Percentiles rank a stretch among this genome's conserved stretches.
These are phyloP conservation scores for Tylopilus vinaceipallidus DNA, from an alignment of 768 basidiomycete species.

Conservation along the genomic window DNA sequence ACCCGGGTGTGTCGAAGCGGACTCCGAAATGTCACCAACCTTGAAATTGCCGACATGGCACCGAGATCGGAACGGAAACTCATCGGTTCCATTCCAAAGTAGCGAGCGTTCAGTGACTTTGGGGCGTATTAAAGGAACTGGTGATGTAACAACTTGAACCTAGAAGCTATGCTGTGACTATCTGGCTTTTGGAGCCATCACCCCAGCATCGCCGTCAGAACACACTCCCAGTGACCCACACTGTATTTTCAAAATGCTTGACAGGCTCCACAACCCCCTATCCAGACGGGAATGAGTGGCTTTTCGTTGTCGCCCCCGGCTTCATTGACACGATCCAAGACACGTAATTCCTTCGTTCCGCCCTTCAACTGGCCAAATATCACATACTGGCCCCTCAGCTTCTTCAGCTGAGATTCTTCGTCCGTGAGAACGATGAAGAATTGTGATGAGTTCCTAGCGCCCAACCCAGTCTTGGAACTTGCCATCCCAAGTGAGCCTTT, in stretches of 20 bases:
- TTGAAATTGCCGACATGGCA: background rate
- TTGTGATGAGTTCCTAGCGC: constrained; percentile 45
- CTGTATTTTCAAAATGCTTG: background rate
- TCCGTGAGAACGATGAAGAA: constrained; percentile 50
- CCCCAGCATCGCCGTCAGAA: background rate
- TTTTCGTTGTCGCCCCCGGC: constrained; percentile 36
- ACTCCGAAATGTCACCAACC: background rate
- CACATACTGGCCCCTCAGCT: constrained; percentile 50
- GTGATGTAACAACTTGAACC: constrained; percentile 7
- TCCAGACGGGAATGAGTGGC: constrained; percentile 40
- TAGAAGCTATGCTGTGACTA: background rate
- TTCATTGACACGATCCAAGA: constrained; percentile 34
- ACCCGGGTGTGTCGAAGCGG: background rate
- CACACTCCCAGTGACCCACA: background rate
- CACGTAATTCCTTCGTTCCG: constrained; percentile 30
- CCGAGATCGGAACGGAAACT: background rate
- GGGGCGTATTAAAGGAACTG: background rate
- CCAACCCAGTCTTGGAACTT: constrained; percentile 43
- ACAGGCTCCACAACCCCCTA: constrained; percentile 38
- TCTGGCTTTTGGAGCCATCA: background rate
- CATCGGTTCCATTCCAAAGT: background rate
- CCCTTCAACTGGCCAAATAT: constrained; percentile 41
- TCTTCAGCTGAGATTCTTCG: constrained; percentile 40
- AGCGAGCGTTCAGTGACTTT: background rate
- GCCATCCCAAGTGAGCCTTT: constrained; percentile 52